Evolutionary conservation across 768 basidiomycete species (phyloP), one percentile per base, ranked within the genome.

Genomic region (Psilocybe azurescens): DNA sequence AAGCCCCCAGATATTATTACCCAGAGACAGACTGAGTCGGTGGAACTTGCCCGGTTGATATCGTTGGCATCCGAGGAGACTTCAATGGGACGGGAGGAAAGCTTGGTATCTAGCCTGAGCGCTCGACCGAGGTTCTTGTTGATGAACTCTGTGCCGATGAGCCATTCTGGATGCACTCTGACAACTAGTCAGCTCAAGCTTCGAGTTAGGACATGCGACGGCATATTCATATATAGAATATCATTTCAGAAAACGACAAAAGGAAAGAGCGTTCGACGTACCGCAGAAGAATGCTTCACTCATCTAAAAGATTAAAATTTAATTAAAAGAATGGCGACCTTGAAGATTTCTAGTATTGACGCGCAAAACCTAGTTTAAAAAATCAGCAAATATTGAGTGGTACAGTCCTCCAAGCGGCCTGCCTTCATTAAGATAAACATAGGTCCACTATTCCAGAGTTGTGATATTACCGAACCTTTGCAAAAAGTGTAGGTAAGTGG

Each of bases 381-480:
- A 24, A 24, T 1, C 24, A 24, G 24, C 24, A 1, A 1, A 24
- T 24, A 24, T 24, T 24, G 24, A 24, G 24, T 24, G 24, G 24
- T 24, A 24, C 24, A 1, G 24, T 24, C 24, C 24, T 24, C 1
- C 24, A 24, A 24, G 24, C 24, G 1, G 24, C 24, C 1, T 55
- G 85, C 87, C 89, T 84, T 93, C 91, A 64, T 91, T 93, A 58
- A 93, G 76, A 74, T 91, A 92, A 51, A 94, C 80, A 73, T 91
- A 89, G 63, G 91, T 87, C 92, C 93, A 95, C 93, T 92, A 94
- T 69, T 86, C 86, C 94, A 96, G 95, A 0, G 94, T 97, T 5
- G 93, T 90, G 67, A 97, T 91, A 72, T 97, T 89, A 28, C 95
- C 95, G 67, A 96, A 97, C 41, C 41, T 18, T 16, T 9, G 24